A percentile compares a stretch with the other conserved stretches of the same genome.
phyloP scores from a whole-genome alignment of 352 stramenopile species.

The Pythium aquatile region DNA sequence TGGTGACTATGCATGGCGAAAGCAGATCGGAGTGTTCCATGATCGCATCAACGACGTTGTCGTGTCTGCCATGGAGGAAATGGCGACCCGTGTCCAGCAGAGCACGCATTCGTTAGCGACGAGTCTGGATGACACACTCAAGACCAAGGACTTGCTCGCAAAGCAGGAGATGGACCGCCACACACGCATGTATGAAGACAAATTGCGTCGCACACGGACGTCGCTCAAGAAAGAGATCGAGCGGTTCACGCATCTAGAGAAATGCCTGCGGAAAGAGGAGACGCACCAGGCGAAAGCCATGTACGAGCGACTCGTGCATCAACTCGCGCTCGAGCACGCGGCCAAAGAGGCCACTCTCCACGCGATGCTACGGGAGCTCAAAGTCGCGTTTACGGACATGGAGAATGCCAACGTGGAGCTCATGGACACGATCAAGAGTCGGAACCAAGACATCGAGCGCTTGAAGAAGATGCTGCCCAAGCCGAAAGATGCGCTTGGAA shows the following conservation, averaged over 20 bases:
- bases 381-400: constrained; percentile 43
- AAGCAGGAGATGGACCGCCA: constrained; percentile 42
- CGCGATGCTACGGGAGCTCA: constrained; percentile 47
- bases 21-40: constrained; percentile 48
- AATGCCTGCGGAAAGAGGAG: constrained; percentile 63
- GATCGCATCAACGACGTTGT: constrained; percentile 48
- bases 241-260: constrained; percentile 52
- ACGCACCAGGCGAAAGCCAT: constrained; percentile 45
- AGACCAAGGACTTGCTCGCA: constrained; percentile 31
- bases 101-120: constrained; percentile 35
- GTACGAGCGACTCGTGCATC: constrained; percentile 43
- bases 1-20: constrained; percentile 61
- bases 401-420: constrained; percentile 55
- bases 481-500: constrained; percentile 4
- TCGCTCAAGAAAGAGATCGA: constrained; percentile 67
- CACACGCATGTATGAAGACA: constrained; percentile 47
- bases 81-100: constrained; percentile 28
- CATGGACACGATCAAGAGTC: constrained; percentile 43
- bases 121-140: constrained; percentile 41
- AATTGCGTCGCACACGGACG: constrained; percentile 45
- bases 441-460: constrained; percentile 42
- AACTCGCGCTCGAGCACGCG: constrained; percentile 42
- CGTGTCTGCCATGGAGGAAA: constrained; percentile 18
- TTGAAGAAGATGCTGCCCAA: constrained; percentile 53
- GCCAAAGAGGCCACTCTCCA: constrained; percentile 46